phyloP scores from a whole-genome alignment of 1,139 yeast species.

The Geotrichum histeridarum region DNA sequence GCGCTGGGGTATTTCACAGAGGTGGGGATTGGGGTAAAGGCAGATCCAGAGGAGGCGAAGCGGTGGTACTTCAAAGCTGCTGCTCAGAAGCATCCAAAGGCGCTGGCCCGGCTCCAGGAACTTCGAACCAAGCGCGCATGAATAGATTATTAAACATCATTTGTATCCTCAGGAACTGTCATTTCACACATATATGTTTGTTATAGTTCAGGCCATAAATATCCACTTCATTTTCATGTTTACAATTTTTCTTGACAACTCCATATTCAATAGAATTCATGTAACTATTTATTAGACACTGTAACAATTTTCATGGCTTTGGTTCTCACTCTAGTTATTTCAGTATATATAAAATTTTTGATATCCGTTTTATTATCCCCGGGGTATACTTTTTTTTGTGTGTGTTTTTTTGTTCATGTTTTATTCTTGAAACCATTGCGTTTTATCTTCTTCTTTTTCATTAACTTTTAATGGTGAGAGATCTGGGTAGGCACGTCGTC shows the following conservation, averaged over 20 bases:
- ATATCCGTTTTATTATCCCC: background rate
- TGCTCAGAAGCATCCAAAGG: conserved; percentile 53
- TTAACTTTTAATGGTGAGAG: background rate
- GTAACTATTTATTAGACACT: no score
- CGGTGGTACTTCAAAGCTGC: conserved; percentile 58
- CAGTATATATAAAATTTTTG: background rate
- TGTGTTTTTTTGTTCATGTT: background rate
- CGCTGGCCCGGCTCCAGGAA: conserved; percentile 42
- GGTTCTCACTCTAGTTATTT: no score
- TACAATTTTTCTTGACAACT: no score
- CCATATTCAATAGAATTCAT: no score
- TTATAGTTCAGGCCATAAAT: no score
- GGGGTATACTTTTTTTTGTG: background rate
- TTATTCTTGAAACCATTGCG: background rate
- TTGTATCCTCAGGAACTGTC: background rate
- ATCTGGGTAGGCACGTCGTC: conserved; percentile 16
- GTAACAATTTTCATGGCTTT: no score
- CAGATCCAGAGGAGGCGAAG: conserved; percentile 46
- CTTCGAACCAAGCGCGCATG: conserved; percentile 3
- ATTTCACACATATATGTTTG: background rate
- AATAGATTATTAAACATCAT: background rate
- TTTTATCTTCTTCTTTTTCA: background rate
- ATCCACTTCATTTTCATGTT: no score
- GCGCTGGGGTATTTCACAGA: conserved; percentile 80
- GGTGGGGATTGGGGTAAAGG: conserved; percentile 64